phyloP scores from a whole-genome alignment of 768 basidiomycete species.

The Suillus hirtellus region DNA sequence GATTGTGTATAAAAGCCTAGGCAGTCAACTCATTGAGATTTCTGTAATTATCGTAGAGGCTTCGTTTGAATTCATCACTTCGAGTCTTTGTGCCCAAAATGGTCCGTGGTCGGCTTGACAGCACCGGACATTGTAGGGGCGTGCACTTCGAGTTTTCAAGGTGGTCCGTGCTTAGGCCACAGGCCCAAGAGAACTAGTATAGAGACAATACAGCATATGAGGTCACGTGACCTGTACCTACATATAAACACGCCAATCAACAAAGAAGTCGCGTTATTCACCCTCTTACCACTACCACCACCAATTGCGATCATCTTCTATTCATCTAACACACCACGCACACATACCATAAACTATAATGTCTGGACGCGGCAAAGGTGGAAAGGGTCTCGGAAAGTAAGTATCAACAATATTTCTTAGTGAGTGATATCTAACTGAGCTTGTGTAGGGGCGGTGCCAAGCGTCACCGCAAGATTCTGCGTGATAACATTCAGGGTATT shows the following conservation, averaged over 20 bases:
- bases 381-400: slow-evolving; percentile 50
- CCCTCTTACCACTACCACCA: slow-evolving; percentile 28
- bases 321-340: slow-evolving; percentile 12
- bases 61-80: not conserved
- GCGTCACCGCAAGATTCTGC: slow-evolving; percentile 48
- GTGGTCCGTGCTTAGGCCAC: slow-evolving; percentile 2
- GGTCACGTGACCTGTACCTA: slow-evolving; percentile 27
- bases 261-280: slow-evolving; percentile 27
- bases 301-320: slow-evolving; percentile 5
- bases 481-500: slow-evolving; percentile 52
- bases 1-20: not conserved
- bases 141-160: not conserved
- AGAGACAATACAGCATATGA: not conserved
- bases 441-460: slow-evolving; percentile 41
- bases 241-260: slow-evolving; percentile 35
- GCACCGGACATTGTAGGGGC: not conserved
- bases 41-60: not conserved
- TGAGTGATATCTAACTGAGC: slow-evolving; percentile 14
- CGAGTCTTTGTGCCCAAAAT: not conserved
- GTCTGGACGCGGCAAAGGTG: slow-evolving; percentile 53
- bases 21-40: not conserved
- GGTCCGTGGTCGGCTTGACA: not conserved
- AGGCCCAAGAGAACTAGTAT: not conserved
- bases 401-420: slow-evolving; percentile 4
- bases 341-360: slow-evolving; percentile 26